Percentiles rank a stretch among this genome's conserved stretches.
Conservation (phyloP, 2,329 filamentous ascomycete species). For the Hymenoscyphus salicellus region DNA sequence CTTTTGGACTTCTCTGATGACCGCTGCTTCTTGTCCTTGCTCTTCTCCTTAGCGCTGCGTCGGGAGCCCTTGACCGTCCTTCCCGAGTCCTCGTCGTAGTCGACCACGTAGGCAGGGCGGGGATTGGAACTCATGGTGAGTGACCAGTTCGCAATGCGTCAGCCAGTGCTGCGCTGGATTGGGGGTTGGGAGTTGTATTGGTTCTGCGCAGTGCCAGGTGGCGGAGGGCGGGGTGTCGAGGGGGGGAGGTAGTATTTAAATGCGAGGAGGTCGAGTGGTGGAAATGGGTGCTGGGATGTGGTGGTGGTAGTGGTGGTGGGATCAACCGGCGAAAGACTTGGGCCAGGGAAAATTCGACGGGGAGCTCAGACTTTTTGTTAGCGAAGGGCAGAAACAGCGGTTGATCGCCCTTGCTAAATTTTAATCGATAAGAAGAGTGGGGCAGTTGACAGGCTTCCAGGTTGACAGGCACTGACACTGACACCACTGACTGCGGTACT, state of each 20-base stretch:
- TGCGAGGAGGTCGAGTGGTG: not conserved
- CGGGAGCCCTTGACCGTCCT: conserved; percentile 24
- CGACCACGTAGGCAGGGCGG: conserved; percentile 30
- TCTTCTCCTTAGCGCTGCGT: conserved; percentile 26
- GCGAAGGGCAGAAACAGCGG: conserved; percentile 3
- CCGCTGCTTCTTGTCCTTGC: conserved; percentile 20
- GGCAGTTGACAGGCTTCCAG: not conserved
- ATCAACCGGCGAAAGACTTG: conserved; percentile 8
- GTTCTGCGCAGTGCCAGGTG: conserved; percentile 18
- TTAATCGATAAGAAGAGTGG: not conserved
- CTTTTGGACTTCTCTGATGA: conserved; percentile 13
- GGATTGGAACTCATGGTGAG: conserved; percentile 21
- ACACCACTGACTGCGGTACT: not conserved
- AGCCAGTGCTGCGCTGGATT: not conserved
- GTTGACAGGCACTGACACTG: not conserved
- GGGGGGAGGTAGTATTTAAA: not conserved
- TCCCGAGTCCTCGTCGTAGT: conserved; percentile 29
- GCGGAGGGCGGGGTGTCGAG: conserved; percentile 15
- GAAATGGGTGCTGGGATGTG: conserved; percentile 5
- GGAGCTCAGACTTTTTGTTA: conserved; percentile 12
- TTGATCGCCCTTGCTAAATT: not conserved
- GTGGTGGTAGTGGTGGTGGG: conserved; percentile 8
- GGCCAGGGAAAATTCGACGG: not conserved
- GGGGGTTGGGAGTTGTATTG: not conserved
- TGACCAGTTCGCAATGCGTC: conserved; percentile 1